A percentile compares a stretch with the other conserved stretches of the same genome.
These are phyloP conservation scores for Proliferodiscus dingleyae DNA, from an alignment of 2,329 filamentous ascomycete species.

Conservation along the genomic window DNA sequence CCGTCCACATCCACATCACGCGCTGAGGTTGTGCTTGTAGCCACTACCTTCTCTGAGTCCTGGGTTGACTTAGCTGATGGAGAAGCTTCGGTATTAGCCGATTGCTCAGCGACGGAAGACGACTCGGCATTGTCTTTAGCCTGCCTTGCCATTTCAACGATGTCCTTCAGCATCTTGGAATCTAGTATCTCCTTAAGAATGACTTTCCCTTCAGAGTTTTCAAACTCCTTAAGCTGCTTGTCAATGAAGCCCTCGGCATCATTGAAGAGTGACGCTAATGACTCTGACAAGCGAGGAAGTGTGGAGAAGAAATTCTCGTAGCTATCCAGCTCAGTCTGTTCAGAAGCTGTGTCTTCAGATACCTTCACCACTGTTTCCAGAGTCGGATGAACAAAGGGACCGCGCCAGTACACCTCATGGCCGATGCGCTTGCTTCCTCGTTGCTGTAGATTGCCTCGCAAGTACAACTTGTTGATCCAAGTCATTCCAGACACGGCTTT, in stretches of 20 bases:
- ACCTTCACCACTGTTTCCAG: background rate
- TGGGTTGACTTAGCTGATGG: background rate
- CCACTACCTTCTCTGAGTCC: slow-evolving; percentile 18
- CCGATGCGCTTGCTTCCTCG: slow-evolving; percentile 1
- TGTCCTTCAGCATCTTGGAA: background rate
- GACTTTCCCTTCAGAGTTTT: slow-evolving; percentile 1
- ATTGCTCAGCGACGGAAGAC: background rate
- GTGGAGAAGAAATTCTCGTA: slow-evolving; percentile 24
- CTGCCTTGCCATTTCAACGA: background rate
- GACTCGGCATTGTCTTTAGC: background rate
- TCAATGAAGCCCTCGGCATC: slow-evolving; percentile 1
- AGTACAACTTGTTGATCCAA: slow-evolving; percentile 15
- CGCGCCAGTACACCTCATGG: background rate
- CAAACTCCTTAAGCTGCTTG: slow-evolving; percentile 1
- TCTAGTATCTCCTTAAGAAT: background rate
- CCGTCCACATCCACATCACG: slow-evolving; percentile 23
- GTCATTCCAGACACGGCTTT: slow-evolving; percentile 2
- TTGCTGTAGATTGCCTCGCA: slow-evolving; percentile 8
- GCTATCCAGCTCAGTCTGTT: slow-evolving; percentile 28
- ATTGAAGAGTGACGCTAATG: background rate
- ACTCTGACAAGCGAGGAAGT: slow-evolving; percentile 4
- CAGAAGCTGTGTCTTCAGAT: background rate
- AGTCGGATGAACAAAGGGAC: background rate
- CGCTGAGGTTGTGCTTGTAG: slow-evolving; percentile 22
- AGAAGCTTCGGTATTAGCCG: background rate